Percentiles rank a stretch among this genome's conserved stretches.
phyloP scores from a whole-genome alignment of 345 rosid species.

The Syzygium aqueum region DNA sequence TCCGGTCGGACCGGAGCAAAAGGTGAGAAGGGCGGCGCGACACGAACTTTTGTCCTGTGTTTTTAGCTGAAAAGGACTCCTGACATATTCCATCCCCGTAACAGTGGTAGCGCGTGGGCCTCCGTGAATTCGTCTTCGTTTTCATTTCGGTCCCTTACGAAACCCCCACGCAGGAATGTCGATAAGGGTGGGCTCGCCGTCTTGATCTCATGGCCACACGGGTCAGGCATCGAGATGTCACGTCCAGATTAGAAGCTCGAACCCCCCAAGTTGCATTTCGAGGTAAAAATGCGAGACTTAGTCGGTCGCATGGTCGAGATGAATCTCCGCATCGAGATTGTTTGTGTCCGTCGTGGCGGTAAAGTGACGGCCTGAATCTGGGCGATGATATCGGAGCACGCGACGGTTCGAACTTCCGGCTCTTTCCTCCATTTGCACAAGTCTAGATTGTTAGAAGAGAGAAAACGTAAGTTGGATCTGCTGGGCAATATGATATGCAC shows the following conservation, averaged over 20 bases:
- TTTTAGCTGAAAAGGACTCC: background rate
- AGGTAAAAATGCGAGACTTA: background rate
- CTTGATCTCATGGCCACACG: background rate
- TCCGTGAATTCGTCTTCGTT: background rate
- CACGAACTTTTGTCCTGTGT: background rate
- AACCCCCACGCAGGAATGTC: background rate
- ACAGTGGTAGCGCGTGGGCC: background rate
- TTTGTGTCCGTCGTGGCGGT: background rate
- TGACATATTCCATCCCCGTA: background rate
- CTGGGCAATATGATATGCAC: too few relatives aligned
- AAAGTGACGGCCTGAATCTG: background rate
- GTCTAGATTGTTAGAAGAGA: background rate
- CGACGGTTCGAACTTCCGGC: background rate
- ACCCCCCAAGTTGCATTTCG: background rate
- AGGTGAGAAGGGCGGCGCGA: background rate
- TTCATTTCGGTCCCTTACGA: background rate
- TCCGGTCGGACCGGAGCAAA: background rate
- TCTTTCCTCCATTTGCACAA: background rate
- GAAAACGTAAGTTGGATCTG: background rate
- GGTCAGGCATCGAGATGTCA: background rate
- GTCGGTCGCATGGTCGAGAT: background rate
- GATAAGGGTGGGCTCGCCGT: background rate
- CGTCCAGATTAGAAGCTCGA: background rate
- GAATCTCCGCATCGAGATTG: background rate
- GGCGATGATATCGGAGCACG: background rate